phyloP scores from a whole-genome alignment of 495 filamentous ascomycete species.

The Neurospora sp. region DNA sequence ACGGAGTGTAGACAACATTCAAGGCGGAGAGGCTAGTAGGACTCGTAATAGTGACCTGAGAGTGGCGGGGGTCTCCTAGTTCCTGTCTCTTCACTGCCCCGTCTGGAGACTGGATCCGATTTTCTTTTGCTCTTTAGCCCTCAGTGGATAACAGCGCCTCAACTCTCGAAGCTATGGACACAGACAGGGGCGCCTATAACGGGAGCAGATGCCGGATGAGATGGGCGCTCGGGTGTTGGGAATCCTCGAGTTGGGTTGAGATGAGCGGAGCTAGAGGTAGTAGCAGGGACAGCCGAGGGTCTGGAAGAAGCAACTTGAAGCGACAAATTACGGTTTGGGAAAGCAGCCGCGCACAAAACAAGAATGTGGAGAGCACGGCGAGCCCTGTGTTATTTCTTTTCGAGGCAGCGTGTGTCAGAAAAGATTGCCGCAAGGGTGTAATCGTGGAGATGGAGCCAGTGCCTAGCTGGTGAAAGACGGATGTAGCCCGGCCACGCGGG shows the following conservation, averaged over 20 bases:
- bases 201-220: conserved; percentile 5
- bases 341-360: conserved; percentile 23
- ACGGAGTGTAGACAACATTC: conserved; percentile 11
- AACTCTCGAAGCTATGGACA: neutral
- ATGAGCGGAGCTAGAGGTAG: conserved; percentile 4
- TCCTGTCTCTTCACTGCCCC: conserved; percentile 15
- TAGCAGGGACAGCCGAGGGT: conserved; percentile 3
- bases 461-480: neutral
- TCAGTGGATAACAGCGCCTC: conserved; percentile 4
- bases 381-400: conserved; percentile 28
- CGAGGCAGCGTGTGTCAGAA: conserved; percentile 28
- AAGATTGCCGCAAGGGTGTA: conserved; percentile 26
- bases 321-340: conserved; percentile 18
- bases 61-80: conserved; percentile 23
- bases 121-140: conserved; percentile 3
- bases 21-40: conserved; percentile 21
- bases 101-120: conserved; percentile 11
- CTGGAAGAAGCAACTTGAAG: conserved; percentile 14
- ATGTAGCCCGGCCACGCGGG: neutral
- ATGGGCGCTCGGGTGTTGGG: neutral
- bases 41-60: conserved; percentile 4
- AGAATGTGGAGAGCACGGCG: conserved; percentile 20
- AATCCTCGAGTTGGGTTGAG: neutral
- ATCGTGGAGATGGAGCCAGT: conserved; percentile 10
- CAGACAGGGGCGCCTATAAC: neutral